Base-by-base conservation (phyloP, 2,329 filamentous ascomycete species). In the Paraconiothyrium brasiliense region DNA sequence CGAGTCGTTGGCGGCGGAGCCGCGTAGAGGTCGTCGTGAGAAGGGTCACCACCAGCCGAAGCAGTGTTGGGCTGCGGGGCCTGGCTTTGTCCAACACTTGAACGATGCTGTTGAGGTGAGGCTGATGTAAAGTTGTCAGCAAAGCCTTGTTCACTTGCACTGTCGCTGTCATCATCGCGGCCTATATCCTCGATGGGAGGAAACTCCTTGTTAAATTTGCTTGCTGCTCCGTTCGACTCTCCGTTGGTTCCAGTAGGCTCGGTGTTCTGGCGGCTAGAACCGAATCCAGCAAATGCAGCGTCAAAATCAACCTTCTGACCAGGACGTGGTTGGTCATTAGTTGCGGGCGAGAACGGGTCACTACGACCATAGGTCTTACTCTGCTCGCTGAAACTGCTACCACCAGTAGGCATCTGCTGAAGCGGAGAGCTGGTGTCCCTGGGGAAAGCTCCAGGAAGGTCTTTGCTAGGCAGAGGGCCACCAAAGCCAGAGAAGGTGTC, bases 141-240 rank as follows among this genome's bases (percentile, higher is more conserved):
- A 74, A 98, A 98, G 0, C 94, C 93, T 70, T 81, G 82, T 46
- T 92, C 93, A 52, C 87, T 87, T 24, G 80, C 81, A 58, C 78
- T 79, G 62, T 96, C 93, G 34, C 91, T 94, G n/a, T 96, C 90
- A 27, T 94, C 92, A 60, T 94, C 91, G 34, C 88, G 86, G 64
- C 92, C 90, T 60, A 97, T 81, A 75, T 94, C 92, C n/a, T 90
- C 89, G 62, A 98, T 97, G 0, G 94, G 95, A 35, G 95, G 95
- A 74, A 98, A 98, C 75, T 98, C 95, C 24, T 88, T 85, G 72
- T 89, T 86, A 70, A 92, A 91, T 46, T 77, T 81, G 58, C 79
- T 82, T 2, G 85, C 73, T 62, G 68, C 73, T 61, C 69, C 69
- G 35, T 76, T 67, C 35, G 65, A 52, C 39, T 72, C 64, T 7